These are phyloP conservation scores for Apiospora arundinis DNA, from an alignment of 2,329 filamentous ascomycete species.

Conservation along the genomic window DNA sequence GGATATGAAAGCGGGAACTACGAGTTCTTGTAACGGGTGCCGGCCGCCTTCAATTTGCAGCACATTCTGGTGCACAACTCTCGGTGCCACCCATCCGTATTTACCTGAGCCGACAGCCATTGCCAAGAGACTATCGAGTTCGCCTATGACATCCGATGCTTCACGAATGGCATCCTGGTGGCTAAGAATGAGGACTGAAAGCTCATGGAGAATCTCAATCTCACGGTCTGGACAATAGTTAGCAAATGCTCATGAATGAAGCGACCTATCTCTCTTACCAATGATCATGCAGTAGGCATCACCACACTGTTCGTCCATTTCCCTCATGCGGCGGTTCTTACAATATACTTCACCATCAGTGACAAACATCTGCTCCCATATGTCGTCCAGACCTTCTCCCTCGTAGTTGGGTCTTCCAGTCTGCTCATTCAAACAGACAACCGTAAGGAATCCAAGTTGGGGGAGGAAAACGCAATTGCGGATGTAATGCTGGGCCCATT, in stretches of 20 bases:
- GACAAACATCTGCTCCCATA: slow-evolving; percentile 81
- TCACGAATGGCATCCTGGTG: slow-evolving; percentile 69
- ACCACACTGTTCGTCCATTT: slow-evolving; percentile 81
- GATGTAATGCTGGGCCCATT: slow-evolving; percentile 58
- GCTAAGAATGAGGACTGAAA: slow-evolving; percentile 74
- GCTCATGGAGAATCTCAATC: slow-evolving; percentile 82
- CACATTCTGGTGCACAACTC: slow-evolving; percentile 72
- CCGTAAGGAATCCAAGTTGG: slow-evolving; percentile 87
- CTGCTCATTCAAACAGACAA: slow-evolving; percentile 67
- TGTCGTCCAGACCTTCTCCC: slow-evolving; percentile 61
- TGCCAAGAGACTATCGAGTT: slow-evolving; percentile 85
- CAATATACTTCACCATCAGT: slow-evolving; percentile 79
- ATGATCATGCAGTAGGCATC: slow-evolving; percentile 87
- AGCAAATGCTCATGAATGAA: not conserved
- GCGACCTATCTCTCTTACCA: slow-evolving; percentile 54
- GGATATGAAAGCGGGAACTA: slow-evolving; percentile 79
- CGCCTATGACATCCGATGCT: slow-evolving; percentile 82
- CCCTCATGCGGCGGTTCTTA: slow-evolving; percentile 82
- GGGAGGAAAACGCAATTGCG: slow-evolving; percentile 88
- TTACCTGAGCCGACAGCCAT: slow-evolving; percentile 77
- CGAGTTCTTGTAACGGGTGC: slow-evolving; percentile 86
- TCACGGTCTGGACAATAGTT: slow-evolving; percentile 70
- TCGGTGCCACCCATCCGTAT: slow-evolving; percentile 74
- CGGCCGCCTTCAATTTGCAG: slow-evolving; percentile 80
- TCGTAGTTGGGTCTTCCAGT: slow-evolving; percentile 67